Evolutionary conservation across 2,329 filamentous ascomycete genomes (phyloP), one percentile per base, ranked within the genome.

Genomic region (Colletotrichum melonis): DNA sequence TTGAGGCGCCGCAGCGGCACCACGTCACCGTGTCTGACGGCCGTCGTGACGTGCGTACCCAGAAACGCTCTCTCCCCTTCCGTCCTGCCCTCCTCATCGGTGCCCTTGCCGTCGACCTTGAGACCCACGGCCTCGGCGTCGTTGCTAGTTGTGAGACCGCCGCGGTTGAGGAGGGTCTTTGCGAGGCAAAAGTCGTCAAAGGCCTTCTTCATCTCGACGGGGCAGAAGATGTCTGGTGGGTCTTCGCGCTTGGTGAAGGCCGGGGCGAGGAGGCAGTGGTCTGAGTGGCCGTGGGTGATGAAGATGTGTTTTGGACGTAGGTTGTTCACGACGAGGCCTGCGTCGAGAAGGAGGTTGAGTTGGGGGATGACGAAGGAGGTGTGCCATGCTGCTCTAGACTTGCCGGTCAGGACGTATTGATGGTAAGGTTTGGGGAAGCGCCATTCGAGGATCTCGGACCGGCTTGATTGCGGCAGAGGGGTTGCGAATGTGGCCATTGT

Each of bases 281-380:
- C 86, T 72, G 78, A 84, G 75, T 88, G 86, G 59, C 86, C 86
- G 72, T 88, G 86, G 0, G 86, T 88, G 60, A 88, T 78, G 74
- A 88, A 87, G 73, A 88, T 81, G 77, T 88, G 86, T 62, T 86
- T 87, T 0, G 86, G 86, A 0, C 86, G 82, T 2, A 80, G 75
- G 35, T 82, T 83, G 79, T 86, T 87, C 76, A 88, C 82, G 67
- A 80, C 79, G 52, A 87, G 80, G 2, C 86, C 86, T 2, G 86
- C 85, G 77, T 88, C 86, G 42, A 88, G 84, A 4, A 88, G 83
- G 30, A 88, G 80, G 70, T 87, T 85, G 63, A 88, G 84, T 74
- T 87, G 84, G 1, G 86, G 86, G 63, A 88, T 83, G 58, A 88
- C 79, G 72, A 88, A 88, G 5, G 85, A 87, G 2, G 86, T 88